phyloP scores from a whole-genome alignment of 371 early-diverging fungal genomes.

The Encephalitozoon intestinalis region DNA sequence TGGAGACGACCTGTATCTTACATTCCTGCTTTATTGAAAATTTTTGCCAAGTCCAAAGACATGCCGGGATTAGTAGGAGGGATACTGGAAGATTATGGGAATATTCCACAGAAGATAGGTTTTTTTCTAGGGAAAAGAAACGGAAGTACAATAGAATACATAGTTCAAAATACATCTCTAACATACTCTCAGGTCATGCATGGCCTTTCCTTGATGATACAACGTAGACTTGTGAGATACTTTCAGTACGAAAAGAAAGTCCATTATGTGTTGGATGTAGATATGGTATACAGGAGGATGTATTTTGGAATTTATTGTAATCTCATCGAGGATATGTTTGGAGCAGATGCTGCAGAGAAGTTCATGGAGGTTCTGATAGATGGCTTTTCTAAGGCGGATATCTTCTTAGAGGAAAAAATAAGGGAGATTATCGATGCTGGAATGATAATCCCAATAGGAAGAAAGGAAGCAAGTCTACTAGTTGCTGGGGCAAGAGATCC shows the following conservation, averaged over 20 bases:
- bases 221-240: slow-evolving; percentile 39
- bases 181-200: not conserved
- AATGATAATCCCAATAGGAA: not conserved
- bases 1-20: not conserved
- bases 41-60: not conserved
- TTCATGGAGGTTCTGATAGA: slow-evolving; percentile 25
- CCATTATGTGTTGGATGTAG: slow-evolving; percentile 6
- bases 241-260: slow-evolving; percentile 24
- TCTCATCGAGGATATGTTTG: slow-evolving; percentile 5
- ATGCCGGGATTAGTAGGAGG: slow-evolving; percentile 4
- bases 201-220: slow-evolving; percentile 39
- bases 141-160: not conserved
- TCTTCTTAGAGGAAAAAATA: not conserved
- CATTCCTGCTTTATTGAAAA: not conserved
- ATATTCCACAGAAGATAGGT: slow-evolving; percentile 24
- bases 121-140: slow-evolving; percentile 28
- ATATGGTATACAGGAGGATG: slow-evolving; percentile 5
- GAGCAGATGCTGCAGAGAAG: not conserved
- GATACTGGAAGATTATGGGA: slow-evolving; percentile 43
- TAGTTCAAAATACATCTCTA: not conserved
- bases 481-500: not conserved
- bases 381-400: slow-evolving; percentile 1
- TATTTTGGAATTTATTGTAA: slow-evolving; percentile 23
- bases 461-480: not conserved
- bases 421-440: not conserved